These are phyloP conservation scores for Staphylotrichum tortipilum DNA, from an alignment of 495 filamentous ascomycete genomes.

Conservation along the genomic window DNA sequence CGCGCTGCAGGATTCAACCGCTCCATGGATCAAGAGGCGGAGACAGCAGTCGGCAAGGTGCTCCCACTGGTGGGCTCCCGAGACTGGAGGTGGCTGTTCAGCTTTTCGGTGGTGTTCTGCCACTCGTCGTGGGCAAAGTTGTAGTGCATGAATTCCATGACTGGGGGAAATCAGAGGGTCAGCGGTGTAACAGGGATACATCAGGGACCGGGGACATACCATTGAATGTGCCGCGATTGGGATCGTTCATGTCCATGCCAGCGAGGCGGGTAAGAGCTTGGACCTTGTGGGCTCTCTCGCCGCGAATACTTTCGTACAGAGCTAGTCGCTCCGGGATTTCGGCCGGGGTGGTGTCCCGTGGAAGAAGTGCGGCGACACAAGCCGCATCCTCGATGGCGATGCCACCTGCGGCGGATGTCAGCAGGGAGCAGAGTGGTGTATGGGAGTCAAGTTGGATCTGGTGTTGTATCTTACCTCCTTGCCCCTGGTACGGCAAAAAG, in stretches of 20 bases:
- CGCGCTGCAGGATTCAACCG: too few relatives aligned
- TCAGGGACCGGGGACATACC: not conserved
- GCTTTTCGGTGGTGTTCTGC: conserved; percentile 44
- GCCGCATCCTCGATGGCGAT: conserved; percentile 52
- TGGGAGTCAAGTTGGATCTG: not conserved
- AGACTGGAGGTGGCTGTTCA: too few relatives aligned
- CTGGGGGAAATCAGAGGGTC: conserved; percentile 13
- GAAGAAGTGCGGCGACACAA: conserved; percentile 42
- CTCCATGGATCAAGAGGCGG: too few relatives aligned
- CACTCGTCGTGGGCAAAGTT: conserved; percentile 54
- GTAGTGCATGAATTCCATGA: conserved; percentile 42
- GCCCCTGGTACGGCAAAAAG: conserved; percentile 39
- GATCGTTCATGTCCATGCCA: conserved; percentile 1
- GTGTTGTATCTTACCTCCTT: conserved; percentile 25
- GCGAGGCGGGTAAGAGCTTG: not conserved
- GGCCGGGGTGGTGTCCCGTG: conserved; percentile 25
- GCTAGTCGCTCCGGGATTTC: conserved; percentile 42
- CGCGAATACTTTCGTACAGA: conserved; percentile 44
- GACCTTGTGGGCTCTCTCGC: conserved; percentile 5
- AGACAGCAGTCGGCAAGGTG: too few relatives aligned
- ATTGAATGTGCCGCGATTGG: not conserved
- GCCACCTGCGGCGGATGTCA: conserved; percentile 18
- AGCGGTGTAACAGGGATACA: not conserved
- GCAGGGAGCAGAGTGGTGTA: not conserved
- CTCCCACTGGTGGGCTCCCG: too few relatives aligned